Evolutionary conservation across 805 yeast genomes (phyloP), one percentile per base, ranked within the genome.

Genomic region (Middelhovenomyces tepae): DNA sequence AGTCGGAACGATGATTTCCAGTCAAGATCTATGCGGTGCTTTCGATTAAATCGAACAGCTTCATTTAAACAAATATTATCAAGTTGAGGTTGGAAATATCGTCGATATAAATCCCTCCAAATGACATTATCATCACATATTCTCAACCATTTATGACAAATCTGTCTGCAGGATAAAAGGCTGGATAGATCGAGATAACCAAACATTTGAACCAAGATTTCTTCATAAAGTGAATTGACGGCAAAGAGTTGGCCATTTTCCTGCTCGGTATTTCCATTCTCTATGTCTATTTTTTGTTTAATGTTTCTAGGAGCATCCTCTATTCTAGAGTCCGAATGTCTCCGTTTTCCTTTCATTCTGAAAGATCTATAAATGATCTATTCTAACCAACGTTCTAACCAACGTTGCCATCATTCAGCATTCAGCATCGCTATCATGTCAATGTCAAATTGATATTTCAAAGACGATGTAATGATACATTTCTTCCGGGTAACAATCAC

Each of bases 1-100:
- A 34, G 23, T 16, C 14, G 27, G 32, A 34, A 38, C n/a, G 26
- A 27, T 1, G 33, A 25, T 16, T 35, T 30, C 41, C 41, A 38
- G 19, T 26, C 11, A 7, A 24, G 13, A 24, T 24, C 8, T 24
- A 13, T 11, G 8, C 15, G 7, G 27, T 13, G 6, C 6, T 18
- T 7, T 9, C 11, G 9, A 13, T 13, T 14, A 6, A 20, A 20
- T 18, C 29, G 20, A n/a, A 18, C 17, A 20, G 20, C 29, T 5
- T 16, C 29, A 9, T 18, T 20, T 5, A 26, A 20, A n/a, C 20
- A 16, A 13, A 26, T 16, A 7, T 20, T 26, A 13, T 26, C 20
- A 5, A 20, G 29, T 7, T 20, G 29, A 16, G 15, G 29, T 16
- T 26, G 15, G 29, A 26, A 26, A 18, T 20, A 7, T 9, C n/a